phyloP scores from a whole-genome alignment of 1,284 basidiomycete species.

The Microbotryomycetes sp. region DNA sequence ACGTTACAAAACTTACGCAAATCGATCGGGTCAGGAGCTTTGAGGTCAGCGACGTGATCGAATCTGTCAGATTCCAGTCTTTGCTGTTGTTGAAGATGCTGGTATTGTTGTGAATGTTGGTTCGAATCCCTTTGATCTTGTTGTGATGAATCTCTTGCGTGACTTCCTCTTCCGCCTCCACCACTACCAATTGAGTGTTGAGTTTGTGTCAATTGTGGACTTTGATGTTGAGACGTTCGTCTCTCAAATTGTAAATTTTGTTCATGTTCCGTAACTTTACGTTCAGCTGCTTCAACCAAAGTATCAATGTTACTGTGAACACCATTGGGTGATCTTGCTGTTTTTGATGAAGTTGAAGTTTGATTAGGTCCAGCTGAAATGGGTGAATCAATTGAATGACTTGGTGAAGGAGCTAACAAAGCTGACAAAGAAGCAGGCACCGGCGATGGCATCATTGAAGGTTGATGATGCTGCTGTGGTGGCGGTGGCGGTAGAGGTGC shows the following conservation, averaged over 20 bases:
- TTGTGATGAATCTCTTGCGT: no score
- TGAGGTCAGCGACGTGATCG: no score
- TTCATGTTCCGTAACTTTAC: background rate
- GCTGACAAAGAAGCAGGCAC: background rate
- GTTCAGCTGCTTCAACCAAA: background rate
- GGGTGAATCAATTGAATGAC: background rate
- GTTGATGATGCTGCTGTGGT: background rate
- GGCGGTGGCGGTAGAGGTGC: no score
- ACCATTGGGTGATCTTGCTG: background rate
- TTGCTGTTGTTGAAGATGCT: background rate
- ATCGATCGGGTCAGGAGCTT: background rate
- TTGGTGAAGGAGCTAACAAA: background rate
- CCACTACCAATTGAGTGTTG: background rate
- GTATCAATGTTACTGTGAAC: background rate
- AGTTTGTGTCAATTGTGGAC: background rate
- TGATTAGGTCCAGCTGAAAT: background rate
- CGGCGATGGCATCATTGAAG: background rate
- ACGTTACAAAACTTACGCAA: no score
- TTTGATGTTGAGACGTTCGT: background rate
- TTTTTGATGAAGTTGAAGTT: background rate
- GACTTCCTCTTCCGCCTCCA: no score
- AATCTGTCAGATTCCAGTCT: no score
- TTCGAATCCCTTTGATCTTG: no score
- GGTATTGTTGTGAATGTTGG: no score
- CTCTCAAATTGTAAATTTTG: background rate